Evolutionary conservation across 345 rosid genomes (phyloP), one percentile per base, ranked within the genome.

Genomic region (Gossypium australe): DNA sequence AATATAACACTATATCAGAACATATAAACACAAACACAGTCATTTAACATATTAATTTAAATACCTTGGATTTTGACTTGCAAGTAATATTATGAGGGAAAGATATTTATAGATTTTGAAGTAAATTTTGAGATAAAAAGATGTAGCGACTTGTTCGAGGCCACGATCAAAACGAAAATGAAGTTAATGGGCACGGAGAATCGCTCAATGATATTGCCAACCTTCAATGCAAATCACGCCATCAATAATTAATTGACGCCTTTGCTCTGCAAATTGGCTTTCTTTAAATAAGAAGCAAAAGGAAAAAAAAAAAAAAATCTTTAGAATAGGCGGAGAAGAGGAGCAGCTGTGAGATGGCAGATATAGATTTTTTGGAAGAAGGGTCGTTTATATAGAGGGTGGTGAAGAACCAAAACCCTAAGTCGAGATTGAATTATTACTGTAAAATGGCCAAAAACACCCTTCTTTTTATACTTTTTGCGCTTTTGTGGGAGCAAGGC

Each of bases 261-360:
- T 59, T 59, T 59, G 64, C 64, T 59, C 64, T 59, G 64, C 64
- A 59, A 59, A 59, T 25, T 59, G 41, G 64, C 64, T 59, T 12
- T 1, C 3, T 59, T 24, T 22, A 11, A 11, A 8, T 24, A 20
- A 58, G 22, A 22, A 9, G 2, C 24, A 11, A 24, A 58, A 8
- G 2, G 3, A 58, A 22, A 25, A 25, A 2, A 22, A 57, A 22
- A 20, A 20, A 18, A 1, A 18, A 18, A 9, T 8, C 2, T 3
- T 58, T 5, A 24, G 27, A 24, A 12, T 0, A 12, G n/a, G 12
- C 27, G 8, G 41, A 2, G 29, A 59, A 25, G 1, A 59, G 3
- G 41, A 59, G 11, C 13, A 25, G 3, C 17, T 24, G 11, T 3
- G 41, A 13, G 64, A 59, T 11, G 25, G 64, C 17, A 24, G n/a